Base-by-base conservation (phyloP, 106 monocot genomes). In the Xerophyta viscosa region DNA sequence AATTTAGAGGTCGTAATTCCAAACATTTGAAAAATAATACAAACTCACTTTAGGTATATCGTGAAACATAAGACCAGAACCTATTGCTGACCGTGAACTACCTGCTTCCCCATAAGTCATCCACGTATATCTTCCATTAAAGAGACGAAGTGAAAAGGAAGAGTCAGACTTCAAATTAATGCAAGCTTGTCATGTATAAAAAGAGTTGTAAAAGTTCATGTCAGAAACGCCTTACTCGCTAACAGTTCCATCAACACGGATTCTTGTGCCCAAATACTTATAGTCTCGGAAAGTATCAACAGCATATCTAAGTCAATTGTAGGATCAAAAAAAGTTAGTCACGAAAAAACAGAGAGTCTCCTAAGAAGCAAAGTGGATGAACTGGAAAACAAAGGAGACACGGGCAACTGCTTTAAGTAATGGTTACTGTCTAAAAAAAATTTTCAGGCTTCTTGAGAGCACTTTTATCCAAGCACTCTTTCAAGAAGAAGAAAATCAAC, bases 31-130 rank as follows among this genome's bases (percentile, higher is more conserved):
- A n/a, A n/a, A n/a, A n/a, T n/a, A n/a, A n/a, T n/a, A n/a, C n/a
- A n/a, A n/a, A 68, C 86, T 56, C 54, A 98, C 98, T 75, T 86
- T 82, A 29, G 82, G 67, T 60, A 98, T 82, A 31, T 68, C 82
- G 62, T 79, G 71, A 46, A 69, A 71, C 36, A 90, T 20, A 46
- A 98, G 69, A 28, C 86, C 86, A 53, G 98, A 98, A 50, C 98
- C 98, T 71, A 98, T 69, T 9, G 90, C 85, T 65, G 86, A 64
- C 10, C 98, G 44, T 2, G 68, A 68, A 6, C 82, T 83, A 63
- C 86, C 72, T 60, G 62, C 74, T 80, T 98, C 98, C 42, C 90
- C 86, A 71, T 82, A 98, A 49, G 98, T 90, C 85, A 83, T 79
- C 98, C 98, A 98, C 67, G 76, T 98, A 64, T 98, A 98, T 60